Conservation (phyloP, 345 rosid genomes). For the Iberis pinnata region DNA sequence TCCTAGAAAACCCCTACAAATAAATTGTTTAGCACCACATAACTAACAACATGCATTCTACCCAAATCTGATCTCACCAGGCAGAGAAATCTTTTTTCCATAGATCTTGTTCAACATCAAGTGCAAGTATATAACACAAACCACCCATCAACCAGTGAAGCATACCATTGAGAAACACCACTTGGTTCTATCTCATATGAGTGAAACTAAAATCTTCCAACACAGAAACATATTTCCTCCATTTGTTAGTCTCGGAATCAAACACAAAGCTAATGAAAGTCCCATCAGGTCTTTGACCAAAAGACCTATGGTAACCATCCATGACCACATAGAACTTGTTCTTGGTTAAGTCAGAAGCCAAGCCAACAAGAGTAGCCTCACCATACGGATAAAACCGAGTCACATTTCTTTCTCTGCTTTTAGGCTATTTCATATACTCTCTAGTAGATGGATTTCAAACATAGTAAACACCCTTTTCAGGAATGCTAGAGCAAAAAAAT, state of each 20-base stretch:
- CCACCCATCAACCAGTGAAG: slow-evolving; percentile 78
- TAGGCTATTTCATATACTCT: slow-evolving; percentile 56
- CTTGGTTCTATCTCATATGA: slow-evolving; percentile 76
- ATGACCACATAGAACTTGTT: slow-evolving; percentile 60
- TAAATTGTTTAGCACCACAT: no score
- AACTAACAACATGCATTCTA: no score
- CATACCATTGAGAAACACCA: slow-evolving; percentile 57
- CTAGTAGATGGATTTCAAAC: slow-evolving; percentile 84
- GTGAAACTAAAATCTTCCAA: slow-evolving; percentile 56
- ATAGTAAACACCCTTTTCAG: slow-evolving; percentile 68
- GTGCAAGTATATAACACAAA: slow-evolving; percentile 49
- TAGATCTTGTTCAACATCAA: slow-evolving; percentile 48
- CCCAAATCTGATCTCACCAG: slow-evolving; percentile 47
- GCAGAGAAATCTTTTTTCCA: slow-evolving; percentile 74
- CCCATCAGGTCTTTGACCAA: slow-evolving; percentile 77
- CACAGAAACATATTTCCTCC: slow-evolving; percentile 71
- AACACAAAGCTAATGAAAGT: slow-evolving; percentile 66
- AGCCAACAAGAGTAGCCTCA: slow-evolving; percentile 75
- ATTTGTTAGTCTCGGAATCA: slow-evolving; percentile 65
- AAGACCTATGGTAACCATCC: slow-evolving; percentile 73
- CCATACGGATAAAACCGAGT: slow-evolving; percentile 78
- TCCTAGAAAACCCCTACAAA: no score
- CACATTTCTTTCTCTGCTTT: slow-evolving; percentile 55
- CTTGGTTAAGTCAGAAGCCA: slow-evolving; percentile 43
- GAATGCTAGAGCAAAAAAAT: slow-evolving; percentile 80